phyloP scores from a whole-genome alignment of 1,284 basidiomycete genomes.

The Ustilago tritici region DNA sequence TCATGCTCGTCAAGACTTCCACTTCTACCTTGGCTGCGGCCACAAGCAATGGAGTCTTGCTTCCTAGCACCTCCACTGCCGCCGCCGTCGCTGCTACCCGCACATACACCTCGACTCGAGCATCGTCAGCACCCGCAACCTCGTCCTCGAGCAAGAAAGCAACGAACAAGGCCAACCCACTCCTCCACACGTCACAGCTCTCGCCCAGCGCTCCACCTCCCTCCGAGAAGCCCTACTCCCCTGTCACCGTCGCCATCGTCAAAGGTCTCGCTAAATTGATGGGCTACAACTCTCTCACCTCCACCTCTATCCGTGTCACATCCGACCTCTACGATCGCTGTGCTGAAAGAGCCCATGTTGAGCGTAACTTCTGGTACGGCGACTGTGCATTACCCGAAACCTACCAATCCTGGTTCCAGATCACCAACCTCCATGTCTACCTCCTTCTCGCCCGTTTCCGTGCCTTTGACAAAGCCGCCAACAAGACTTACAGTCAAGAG shows the following conservation, averaged over 20 bases:
- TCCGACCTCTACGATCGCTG: constrained; percentile 74
- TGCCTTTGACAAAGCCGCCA: constrained; percentile 79
- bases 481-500: constrained; percentile 79
- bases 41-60: constrained; percentile 24
- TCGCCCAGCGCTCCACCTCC: constrained; percentile 59
- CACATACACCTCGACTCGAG: constrained; percentile 23
- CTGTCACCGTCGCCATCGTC: constrained; percentile 61
- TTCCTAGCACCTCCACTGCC: constrained; percentile 18
- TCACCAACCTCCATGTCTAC: constrained; percentile 94
- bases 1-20: constrained; percentile 34
- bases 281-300: constrained; percentile 73
- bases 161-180: constrained; percentile 17
- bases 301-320: constrained; percentile 73
- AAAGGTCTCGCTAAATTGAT: constrained; percentile 71
- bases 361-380: constrained; percentile 65
- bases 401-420: constrained; percentile 97
- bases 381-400: constrained; percentile 90
- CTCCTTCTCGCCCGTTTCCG: constrained; percentile 88
- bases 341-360: constrained; percentile 71
- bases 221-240: constrained; percentile 47
- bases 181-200: constrained; percentile 51
- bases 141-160: not conserved
- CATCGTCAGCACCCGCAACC: not conserved
- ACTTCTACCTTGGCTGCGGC: constrained; percentile 24
- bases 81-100: constrained; percentile 12